phyloP scores from a whole-genome alignment of 1,284 basidiomycete species.

The Malassezia sp. region DNA sequence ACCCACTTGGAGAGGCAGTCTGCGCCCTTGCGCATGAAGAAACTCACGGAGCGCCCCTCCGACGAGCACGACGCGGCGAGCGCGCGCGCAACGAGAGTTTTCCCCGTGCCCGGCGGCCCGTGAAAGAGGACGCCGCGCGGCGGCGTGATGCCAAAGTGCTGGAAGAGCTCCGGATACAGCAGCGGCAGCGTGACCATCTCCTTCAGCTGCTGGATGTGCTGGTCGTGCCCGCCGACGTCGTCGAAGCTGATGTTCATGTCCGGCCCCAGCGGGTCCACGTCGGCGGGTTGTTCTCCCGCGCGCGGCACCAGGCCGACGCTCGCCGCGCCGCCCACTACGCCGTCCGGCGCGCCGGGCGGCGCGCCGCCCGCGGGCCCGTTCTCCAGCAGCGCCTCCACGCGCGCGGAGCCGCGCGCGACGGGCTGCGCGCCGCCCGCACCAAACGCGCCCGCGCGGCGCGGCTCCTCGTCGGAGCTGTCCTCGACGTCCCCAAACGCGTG shows the following conservation, averaged over 20 bases:
- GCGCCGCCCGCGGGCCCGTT: conserved; percentile 17
- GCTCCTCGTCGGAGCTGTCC: conserved; percentile 42
- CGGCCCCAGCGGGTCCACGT: conserved; percentile 88
- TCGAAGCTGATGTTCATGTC: conserved; percentile 90
- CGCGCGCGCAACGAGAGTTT: conserved; percentile 60
- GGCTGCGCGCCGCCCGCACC: background rate
- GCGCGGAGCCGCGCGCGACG: too few relatives aligned
- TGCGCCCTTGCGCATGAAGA: conserved; percentile 99
- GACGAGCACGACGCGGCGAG: conserved; percentile 84
- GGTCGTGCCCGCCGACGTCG: conserved; percentile 90
- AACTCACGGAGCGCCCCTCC: conserved; percentile 80
- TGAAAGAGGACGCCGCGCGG: conserved; percentile 92
- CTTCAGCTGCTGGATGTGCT: conserved; percentile 91
- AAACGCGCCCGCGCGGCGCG: conserved; percentile 14
- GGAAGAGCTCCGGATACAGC: conserved; percentile 93
- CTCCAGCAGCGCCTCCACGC: conserved; percentile 22
- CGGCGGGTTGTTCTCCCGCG: conserved; percentile 61
- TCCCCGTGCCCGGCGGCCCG: conserved; percentile 45
- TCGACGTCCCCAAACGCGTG: conserved; percentile 35
- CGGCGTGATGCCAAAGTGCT: conserved; percentile 84
- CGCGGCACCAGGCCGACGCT: conserved; percentile 36
- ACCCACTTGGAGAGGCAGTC: conserved; percentile 99
- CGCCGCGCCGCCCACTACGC: conserved; percentile 22
- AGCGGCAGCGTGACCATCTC: conserved; percentile 96
- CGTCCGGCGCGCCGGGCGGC: conserved; percentile 22